These are phyloP conservation scores for Tetracentron sinense DNA, from an alignment of 164 flowering plant genomes.

Conservation along the genomic window DNA sequence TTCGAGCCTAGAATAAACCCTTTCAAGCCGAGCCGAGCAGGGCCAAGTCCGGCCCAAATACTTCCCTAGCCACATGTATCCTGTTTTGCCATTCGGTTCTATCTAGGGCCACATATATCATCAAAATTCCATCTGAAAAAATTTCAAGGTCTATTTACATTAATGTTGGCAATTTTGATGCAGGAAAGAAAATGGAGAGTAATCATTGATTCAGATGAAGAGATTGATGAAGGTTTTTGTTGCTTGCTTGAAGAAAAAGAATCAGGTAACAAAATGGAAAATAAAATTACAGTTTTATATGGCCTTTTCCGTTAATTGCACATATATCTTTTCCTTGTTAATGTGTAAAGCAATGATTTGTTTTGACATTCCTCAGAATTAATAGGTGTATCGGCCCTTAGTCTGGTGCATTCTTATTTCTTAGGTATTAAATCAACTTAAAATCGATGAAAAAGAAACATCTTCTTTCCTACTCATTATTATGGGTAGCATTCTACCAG, in stretches of 20 bases:
- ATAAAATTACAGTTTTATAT: background rate
- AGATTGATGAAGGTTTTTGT: constrained; percentile 46
- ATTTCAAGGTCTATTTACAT: constrained; percentile 6
- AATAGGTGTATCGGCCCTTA: background rate
- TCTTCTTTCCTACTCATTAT: background rate
- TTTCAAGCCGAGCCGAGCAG: no score
- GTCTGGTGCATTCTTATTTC: no score
- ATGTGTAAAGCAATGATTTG: background rate
- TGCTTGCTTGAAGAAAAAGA: constrained; percentile 49
- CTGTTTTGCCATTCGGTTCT: background rate
- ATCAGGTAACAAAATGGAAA: constrained; percentile 30
- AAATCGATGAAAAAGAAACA: background rate
- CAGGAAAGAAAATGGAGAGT: constrained; percentile 44
- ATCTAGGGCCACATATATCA: background rate
- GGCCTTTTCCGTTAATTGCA: background rate
- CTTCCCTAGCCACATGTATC: no score
- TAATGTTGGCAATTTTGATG: constrained; percentile 16
- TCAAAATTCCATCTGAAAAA: background rate
- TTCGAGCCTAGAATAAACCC: no score
- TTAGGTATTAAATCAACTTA: background rate
- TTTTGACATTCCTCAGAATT: no score
- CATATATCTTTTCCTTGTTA: background rate
- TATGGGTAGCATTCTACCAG: no score
- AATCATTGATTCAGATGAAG: constrained; percentile 66
- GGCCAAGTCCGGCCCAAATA: no score